Base-by-base conservation (phyloP, 202 grass and related monocot genomes). In the Digitaria exilis region DNA sequence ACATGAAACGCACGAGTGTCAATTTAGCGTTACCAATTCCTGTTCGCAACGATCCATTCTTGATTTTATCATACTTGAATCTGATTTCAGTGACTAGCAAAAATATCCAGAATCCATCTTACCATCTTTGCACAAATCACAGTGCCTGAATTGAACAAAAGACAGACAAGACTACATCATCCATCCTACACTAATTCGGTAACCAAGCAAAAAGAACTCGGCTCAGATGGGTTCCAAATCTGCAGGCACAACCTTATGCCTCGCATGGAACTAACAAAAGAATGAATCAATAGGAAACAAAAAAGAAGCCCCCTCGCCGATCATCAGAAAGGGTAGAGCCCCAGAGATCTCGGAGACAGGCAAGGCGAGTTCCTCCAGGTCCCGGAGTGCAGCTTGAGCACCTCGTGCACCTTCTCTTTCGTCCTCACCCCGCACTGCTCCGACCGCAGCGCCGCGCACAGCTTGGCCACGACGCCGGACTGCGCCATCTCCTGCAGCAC, bases 401-500 rank as follows among this genome's bases (percentile, higher is more conserved):
- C 79, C 78, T 94, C 96, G 80, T 80, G 92, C 50, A 86, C 87
- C 76, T 87, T 92, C 96, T 96, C 93, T 62, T 88, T 97, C 37
- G 87, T 93, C 75, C 84, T 91, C 16, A 68, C 67, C 29, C 89
- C 89, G 71, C 94, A 94, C 65, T 88, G 84, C 64, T 88, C 84
- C 1, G 87, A 78, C 71, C 70, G 87, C 61, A 90, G 41, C 71
- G 79, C 85, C 68, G 82, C 22, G 79, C 89, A 92, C 63, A 94
- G 79, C 85, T 94, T 97, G 5, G 45, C 81, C 63, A 94, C 91
- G 22, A 81, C 91, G 29, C 91, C 87, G 17, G 76, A 43, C 75
- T 86, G 86, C 79, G 68, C 76, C 94, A 97, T 97, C 89, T 97
- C 94, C 68, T 90, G 84, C 87, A 97, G 86, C 73, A 97, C 91